These are phyloP conservation scores for Populus hybrid DNA, from an alignment of 441 rosid species.

Conservation along the genomic window DNA sequence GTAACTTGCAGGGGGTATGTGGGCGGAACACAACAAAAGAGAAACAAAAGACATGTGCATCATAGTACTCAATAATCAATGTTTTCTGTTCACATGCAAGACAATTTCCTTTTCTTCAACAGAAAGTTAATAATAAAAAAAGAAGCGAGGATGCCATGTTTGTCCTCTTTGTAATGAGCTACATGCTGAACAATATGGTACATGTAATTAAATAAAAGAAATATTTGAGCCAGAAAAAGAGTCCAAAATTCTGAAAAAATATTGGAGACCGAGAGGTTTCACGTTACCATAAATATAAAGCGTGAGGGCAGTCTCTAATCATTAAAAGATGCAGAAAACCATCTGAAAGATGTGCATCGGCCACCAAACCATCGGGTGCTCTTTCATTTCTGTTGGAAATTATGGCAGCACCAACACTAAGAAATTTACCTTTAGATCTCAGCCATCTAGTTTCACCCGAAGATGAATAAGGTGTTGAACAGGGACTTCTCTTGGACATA, in stretches of 20 bases:
- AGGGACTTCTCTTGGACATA: constrained; percentile 19
- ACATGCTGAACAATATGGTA: neutral
- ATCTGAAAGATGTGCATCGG: constrained; percentile 91
- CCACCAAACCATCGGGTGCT: constrained; percentile 96
- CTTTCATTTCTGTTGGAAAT: constrained; percentile 85
- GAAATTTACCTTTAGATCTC: constrained; percentile 63
- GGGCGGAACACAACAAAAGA: too few species aligned
- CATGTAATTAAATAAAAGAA: neutral
- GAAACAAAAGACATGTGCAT: neutral
- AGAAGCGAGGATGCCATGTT: neutral
- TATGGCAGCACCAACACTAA: constrained; percentile 85
- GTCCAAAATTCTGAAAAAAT: neutral
- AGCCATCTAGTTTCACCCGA: constrained; percentile 53
- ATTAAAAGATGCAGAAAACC: constrained; percentile 90
- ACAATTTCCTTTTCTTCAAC: neutral
- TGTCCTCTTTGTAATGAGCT: neutral
- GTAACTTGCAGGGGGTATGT: too few species aligned
- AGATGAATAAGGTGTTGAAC: constrained; percentile 29
- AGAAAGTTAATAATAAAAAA: neutral
- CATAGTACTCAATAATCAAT: neutral
- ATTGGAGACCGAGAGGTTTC: neutral
- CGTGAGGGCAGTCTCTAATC: constrained; percentile 77
- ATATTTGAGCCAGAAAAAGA: neutral
- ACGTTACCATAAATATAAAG: constrained; percentile 74
- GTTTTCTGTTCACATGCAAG: neutral